Base-by-base conservation (phyloP, 371 early-diverging fungal genomes). In the Lichtheimia ramosa region DNA sequence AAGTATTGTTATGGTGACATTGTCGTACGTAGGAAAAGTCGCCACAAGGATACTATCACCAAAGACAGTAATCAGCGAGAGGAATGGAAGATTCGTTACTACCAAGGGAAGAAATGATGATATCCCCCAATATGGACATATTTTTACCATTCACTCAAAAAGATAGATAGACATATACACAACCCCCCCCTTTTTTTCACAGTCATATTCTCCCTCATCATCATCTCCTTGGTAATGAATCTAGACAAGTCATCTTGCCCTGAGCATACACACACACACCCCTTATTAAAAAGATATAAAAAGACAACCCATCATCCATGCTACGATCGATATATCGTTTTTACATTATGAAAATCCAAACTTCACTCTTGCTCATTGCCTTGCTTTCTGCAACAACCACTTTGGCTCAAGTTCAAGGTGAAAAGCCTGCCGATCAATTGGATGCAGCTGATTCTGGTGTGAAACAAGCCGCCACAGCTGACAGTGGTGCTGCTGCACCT, bases 1-100 rank as follows among this genome's bases (percentile, higher is more conserved):
- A 5, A 53, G 13, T n/a, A 41, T 40, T 8, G 24, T 41, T 7
- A 21, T 18, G 46, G 46, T 18, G 46, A 46, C 3, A 49, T 23
- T 48, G 18, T 16, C 49, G 42, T 5, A 21, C 49, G 34, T n/a
- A 23, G 42, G 0, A 40, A 39, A 41, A 21, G 25, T 3, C 58
- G 58, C 2, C 59, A 51, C 16, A 39, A 46, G 43, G 27, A 14
- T 20, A 40, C 18, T 43, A 49, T 24, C 46, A 40, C 21, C 18
- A 10, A 51, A 58, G 43, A 51, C 42, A 48, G 48, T 14, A 58
- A 23, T 42, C 28, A 12, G 5, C 40, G 51, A 23, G 59, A 58
- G 18, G 51, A 58, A 48, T 58, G 59, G 59, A 58, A 58, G 27
- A 51, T 58, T 20, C 54, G 42, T 40, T 27, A 27, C 16, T 54